Evolutionary conservation across 2,329 filamentous ascomycete genomes (phyloP).

Genomic region (Fusarium graminum): DNA sequence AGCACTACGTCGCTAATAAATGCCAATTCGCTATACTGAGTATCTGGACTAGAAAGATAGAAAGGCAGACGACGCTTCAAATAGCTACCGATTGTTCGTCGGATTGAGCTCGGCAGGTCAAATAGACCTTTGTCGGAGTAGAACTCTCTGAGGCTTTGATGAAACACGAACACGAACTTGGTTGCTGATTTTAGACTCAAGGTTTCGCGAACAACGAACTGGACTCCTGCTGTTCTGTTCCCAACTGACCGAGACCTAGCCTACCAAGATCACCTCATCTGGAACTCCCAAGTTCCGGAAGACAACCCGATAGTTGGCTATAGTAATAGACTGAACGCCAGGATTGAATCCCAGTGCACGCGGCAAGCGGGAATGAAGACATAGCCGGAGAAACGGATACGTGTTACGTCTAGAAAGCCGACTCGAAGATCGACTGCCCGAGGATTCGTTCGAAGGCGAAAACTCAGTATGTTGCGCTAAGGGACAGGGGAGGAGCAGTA

Average conservation of each 20-base stretch:
- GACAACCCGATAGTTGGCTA: constrained; percentile 20
- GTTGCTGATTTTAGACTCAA: background rate
- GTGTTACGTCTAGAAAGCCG: constrained; percentile 29
- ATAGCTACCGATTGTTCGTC: background rate
- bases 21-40: background rate
- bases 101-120: background rate
- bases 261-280: constrained; percentile 18
- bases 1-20: background rate
- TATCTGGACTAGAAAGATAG: background rate
- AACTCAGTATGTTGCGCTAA: background rate
- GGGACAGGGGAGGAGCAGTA: background rate
- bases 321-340: constrained; percentile 10
- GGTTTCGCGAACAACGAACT: background rate
- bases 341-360: constrained; percentile 18
- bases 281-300: constrained; percentile 21
- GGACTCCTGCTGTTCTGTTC: background rate
- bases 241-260: background rate
- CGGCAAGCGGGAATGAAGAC: constrained; percentile 23
- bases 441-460: constrained; percentile 12
- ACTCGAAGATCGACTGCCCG: constrained; percentile 7
- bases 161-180: constrained; percentile 20
- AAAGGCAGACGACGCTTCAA: background rate
- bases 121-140: background rate
- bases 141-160: too few relatives aligned
- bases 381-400: constrained; percentile 17